These are phyloP conservation scores for Discostella stelligeroides DNA, from an alignment of 108 stramenopile species.

Conservation along the genomic window DNA sequence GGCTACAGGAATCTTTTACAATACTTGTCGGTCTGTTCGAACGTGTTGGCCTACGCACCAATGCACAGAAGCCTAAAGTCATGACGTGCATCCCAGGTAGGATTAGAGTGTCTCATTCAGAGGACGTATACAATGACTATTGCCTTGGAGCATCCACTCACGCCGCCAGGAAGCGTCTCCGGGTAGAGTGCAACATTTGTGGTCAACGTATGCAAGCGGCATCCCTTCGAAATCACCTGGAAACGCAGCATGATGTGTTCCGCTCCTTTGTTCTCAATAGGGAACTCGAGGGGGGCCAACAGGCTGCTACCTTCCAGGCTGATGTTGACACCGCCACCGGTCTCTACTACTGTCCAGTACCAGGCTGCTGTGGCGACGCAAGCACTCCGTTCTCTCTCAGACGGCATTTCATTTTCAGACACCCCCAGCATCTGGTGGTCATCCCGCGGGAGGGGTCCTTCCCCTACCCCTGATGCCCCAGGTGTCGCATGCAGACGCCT, in stretches of 20 bases:
- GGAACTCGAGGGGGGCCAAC: background rate
- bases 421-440: background rate
- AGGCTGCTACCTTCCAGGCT: background rate
- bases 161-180: background rate
- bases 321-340: background rate
- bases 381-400: background rate
- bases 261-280: background rate
- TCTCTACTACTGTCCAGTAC: background rate
- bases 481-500: background rate
- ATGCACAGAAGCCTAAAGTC: conserved; percentile 15
- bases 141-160: background rate
- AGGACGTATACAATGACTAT: background rate
- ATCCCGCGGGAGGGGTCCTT: background rate
- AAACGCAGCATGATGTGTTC: conserved; percentile 2
- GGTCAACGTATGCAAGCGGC: background rate
- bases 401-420: conserved; percentile 6
- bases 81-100: conserved; percentile 16
- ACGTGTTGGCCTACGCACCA: conserved; percentile 8
- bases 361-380: background rate
- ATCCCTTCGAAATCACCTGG: conserved; percentile 1
- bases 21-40: conserved; percentile 8
- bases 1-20: conserved; percentile 1
- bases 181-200: conserved; percentile 3
- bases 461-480: background rate
- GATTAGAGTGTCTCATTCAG: background rate